Conservation (phyloP, 345 rosid species). For the Aethionema arabicum region DNA sequence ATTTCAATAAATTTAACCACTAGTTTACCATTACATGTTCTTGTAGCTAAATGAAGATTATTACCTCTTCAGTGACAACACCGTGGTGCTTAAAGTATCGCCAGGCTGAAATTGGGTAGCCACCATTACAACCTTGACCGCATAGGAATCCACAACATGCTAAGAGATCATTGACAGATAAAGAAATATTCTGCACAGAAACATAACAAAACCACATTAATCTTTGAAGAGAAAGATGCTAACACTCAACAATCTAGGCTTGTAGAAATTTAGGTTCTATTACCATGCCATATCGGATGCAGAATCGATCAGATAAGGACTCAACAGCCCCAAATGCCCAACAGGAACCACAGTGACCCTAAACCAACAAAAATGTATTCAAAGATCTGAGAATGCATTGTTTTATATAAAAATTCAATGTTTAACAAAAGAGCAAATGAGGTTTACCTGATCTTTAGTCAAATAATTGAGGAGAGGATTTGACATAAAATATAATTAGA, state of each 20-base stretch:
- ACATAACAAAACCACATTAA: neutral
- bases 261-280: conserved; percentile 13
- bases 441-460: conserved; percentile 75
- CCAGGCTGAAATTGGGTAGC: conserved; percentile 79
- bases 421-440: neutral
- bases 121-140: conserved; percentile 89
- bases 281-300: conserved; percentile 82
- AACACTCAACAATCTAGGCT: conserved; percentile 10
- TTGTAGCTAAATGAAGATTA: conserved; percentile 11
- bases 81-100: conserved; percentile 70
- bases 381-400: conserved; percentile 17
- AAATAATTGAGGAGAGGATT: conserved; percentile 18
- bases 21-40: neutral
- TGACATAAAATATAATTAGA: conserved; percentile 29
- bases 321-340: conserved; percentile 99
- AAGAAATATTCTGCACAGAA: conserved; percentile 63
- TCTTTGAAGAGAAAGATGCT: neutral
- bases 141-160: conserved; percentile 96
- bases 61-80: conserved; percentile 93
- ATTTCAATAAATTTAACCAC: neutral
- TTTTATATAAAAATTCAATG: conserved; percentile 1
- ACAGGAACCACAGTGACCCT: conserved; percentile 99
- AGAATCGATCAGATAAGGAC: conserved; percentile 89
- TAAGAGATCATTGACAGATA: conserved; percentile 88
- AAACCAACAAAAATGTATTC: conserved; percentile 27